Conservation (phyloP, 192 early-diverging fungal genomes). For the Coemansia sp. region DNA sequence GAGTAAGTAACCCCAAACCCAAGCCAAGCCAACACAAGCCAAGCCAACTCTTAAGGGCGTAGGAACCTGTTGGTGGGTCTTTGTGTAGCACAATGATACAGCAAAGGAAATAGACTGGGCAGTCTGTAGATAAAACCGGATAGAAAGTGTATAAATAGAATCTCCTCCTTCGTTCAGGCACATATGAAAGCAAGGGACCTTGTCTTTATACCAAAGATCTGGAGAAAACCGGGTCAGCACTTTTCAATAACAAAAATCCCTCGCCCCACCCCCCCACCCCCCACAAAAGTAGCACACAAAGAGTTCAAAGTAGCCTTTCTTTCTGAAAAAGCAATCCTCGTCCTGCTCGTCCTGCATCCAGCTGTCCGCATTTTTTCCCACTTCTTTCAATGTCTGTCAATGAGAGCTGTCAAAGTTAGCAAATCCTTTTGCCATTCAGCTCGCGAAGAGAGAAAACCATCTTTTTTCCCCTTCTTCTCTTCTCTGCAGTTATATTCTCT, state of each 20-base stretch:
- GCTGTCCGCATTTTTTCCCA: no score
- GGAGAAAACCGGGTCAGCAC: background rate
- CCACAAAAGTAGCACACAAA: background rate
- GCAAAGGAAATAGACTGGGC: background rate
- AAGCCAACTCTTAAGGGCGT: background rate
- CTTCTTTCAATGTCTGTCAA: no score
- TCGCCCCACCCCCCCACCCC: background rate
- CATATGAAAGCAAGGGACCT: constrained; percentile 1
- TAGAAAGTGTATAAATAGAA: background rate
- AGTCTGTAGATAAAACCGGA: background rate
- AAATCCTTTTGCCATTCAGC: background rate
- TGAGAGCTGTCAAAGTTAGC: background rate
- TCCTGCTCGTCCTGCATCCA: no score
- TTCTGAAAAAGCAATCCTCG: background rate
- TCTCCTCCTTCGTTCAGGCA: background rate
- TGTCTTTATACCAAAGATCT: background rate
- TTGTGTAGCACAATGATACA: background rate
- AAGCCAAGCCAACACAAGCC: no score
- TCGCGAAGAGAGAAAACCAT: background rate
- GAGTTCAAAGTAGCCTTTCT: background rate
- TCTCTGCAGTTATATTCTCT: constrained; percentile 11
- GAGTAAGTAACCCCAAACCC: background rate
- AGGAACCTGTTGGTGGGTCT: background rate
- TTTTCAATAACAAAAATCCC: background rate
- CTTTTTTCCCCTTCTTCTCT: constrained; percentile 14